Base-by-base conservation (phyloP, 78 protist species). In the Guillardia theta region DNA sequence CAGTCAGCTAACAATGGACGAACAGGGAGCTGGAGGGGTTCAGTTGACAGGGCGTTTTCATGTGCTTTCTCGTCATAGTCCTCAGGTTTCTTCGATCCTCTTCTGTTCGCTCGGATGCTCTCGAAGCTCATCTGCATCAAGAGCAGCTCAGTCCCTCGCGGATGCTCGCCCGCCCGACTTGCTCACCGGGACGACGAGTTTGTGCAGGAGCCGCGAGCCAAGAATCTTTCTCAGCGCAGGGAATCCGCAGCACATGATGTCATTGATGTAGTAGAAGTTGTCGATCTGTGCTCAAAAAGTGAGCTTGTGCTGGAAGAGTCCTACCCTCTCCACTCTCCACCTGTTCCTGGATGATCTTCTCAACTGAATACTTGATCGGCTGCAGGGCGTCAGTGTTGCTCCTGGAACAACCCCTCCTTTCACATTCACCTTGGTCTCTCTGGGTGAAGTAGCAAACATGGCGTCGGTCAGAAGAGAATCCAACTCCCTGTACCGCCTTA, bases 191-290 rank as follows among this genome's bases (percentile, higher is more conserved):
- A n/a, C n/a, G n/a, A n/a, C n/a, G n/a, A n/a, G n/a, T n/a, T 50
- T 50, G 30, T 10, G 58, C 30, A 19, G 30, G 58, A 3, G 27
- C 70, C 70, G 70, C 39, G 70, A 58, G 70, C 70, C 21, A 0
- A 58, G 70, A 30, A 58, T 30, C 70, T 27, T 58, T 30, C 27
- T 58, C 39, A 58, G 70, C 39, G 87, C 87, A 24, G 47, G 87
- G 45, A 70, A 27, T 22, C 44, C 45, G 50, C 53, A 18, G 6
- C 43, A 27, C 0, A 48, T 12, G 93, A 88, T 48, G 93, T 88
- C 93, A 27, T 88, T 88, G 93, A 88, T 27, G 93, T 88, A 88
- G 64, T 88, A 88, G 64, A 88, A 41, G n/a, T 8, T 33, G 93
- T 88, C 93, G 6, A 27, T 15, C 39, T 78, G 88, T n/a, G 9